Evolutionary conservation across 1,284 basidiomycete genomes (phyloP).

Genomic region (Leccinum subrobustum): DNA sequence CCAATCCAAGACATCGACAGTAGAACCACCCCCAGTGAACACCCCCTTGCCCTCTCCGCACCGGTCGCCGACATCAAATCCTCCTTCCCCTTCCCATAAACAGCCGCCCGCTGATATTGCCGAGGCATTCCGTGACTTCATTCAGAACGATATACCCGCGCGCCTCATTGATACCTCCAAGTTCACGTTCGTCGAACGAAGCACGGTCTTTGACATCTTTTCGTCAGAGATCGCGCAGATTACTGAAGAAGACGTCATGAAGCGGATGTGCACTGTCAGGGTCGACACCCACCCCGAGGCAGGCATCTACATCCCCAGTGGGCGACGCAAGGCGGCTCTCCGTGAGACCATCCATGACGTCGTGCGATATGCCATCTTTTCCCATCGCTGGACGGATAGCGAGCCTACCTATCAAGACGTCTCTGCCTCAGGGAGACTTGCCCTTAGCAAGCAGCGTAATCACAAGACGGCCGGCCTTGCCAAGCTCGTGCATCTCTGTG

Average conservation of each 20-base stretch:
- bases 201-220: slow-evolving; percentile 21
- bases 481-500: slow-evolving; percentile 19
- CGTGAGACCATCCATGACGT: slow-evolving; percentile 20
- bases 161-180: slow-evolving; percentile 28
- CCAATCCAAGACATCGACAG: too few species aligned
- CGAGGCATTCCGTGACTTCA: not conserved
- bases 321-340: slow-evolving; percentile 10
- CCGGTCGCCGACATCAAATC: not conserved
- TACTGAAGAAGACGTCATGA: slow-evolving; percentile 18
- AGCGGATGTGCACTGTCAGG: slow-evolving; percentile 1
- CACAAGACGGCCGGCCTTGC: slow-evolving; percentile 5
- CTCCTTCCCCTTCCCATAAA: not conserved
- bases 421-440: not conserved
- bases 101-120: not conserved
- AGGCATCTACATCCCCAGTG: slow-evolving; percentile 14
- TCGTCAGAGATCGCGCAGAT: slow-evolving; percentile 16
- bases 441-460: slow-evolving; percentile 1
- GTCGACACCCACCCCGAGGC: not conserved
- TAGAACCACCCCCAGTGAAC: too few species aligned
- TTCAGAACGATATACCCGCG: slow-evolving; percentile 27
- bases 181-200: slow-evolving; percentile 24
- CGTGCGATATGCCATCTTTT: slow-evolving; percentile 27
- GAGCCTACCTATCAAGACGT: slow-evolving; percentile 28
- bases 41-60: too few species aligned
- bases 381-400: slow-evolving; percentile 27